These are phyloP conservation scores for Chenopodium berlandieri DNA, from an alignment of 148 eudicot species.

Conservation along the genomic window DNA sequence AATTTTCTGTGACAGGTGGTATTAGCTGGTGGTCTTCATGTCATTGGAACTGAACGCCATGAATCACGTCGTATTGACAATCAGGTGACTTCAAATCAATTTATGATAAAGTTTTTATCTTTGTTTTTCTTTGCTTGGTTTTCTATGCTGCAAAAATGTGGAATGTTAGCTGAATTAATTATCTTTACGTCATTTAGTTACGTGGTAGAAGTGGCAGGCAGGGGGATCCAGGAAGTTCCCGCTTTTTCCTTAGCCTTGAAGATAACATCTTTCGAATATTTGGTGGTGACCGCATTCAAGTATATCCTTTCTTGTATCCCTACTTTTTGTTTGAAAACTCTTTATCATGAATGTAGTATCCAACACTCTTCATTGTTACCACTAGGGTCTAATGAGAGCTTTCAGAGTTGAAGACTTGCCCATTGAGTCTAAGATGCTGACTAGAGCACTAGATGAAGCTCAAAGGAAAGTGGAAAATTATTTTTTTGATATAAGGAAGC, in stretches of 20 bases:
- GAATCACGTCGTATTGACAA: slow-evolving; percentile 99
- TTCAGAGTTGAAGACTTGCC: slow-evolving; percentile 98
- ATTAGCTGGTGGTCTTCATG: slow-evolving; percentile 95
- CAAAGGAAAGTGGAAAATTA: slow-evolving; percentile 98
- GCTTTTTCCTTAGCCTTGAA: slow-evolving; percentile 98
- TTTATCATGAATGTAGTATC: not conserved
- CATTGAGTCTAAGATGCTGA: slow-evolving; percentile 95
- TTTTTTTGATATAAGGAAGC: slow-evolving; percentile 94
- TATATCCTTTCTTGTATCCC: slow-evolving; percentile 19
- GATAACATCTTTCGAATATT: slow-evolving; percentile 96
- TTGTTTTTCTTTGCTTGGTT: not conserved
- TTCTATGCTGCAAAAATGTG: slow-evolving; percentile 16
- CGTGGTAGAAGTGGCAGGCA: slow-evolving; percentile 99
- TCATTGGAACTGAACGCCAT: slow-evolving; percentile 96
- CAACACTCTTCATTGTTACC: slow-evolving; percentile 26
- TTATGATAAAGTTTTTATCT: not conserved
- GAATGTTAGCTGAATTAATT: not conserved
- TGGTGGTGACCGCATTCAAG: slow-evolving; percentile 99
- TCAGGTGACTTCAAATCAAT: slow-evolving; percentile 50
- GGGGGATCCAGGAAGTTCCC: slow-evolving; percentile 99
- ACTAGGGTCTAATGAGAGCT: slow-evolving; percentile 95
- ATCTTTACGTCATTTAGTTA: slow-evolving; percentile 43
- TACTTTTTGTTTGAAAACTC: not conserved
- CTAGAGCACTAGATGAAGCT: slow-evolving; percentile 98
- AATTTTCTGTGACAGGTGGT: slow-evolving; percentile 56